Base-by-base conservation (phyloP, 352 stramenopile species). In the Phytophthora kernoviae region DNA sequence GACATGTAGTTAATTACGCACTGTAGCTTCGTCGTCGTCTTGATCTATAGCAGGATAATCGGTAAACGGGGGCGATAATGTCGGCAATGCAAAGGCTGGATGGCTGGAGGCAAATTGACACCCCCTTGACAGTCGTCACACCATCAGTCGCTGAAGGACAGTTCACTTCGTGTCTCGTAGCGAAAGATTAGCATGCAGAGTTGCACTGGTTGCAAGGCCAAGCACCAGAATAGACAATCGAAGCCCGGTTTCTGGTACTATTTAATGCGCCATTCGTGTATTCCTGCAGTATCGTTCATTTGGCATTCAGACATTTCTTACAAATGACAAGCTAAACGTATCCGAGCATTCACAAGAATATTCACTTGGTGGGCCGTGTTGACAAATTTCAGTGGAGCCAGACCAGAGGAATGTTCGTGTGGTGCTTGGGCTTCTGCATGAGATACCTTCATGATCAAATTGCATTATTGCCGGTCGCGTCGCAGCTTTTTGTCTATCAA, bases 1-100 rank as follows among this genome's bases (percentile, higher is more conserved):
- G 85, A 98, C 45, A 98, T 80, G 53, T 99, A 81, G 81, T 99
- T 98, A 36, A 98, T 73, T 30, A 74, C 63, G 62, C 57, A 62
- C 49, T 68, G 53, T 22, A 63, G 37, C 53, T 66, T 63, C 21
- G 43, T 57, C 55, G 58, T 65, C 43, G 30, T 61, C 30, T 52
- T 58, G 48, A 12, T 45, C 42, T 46, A n/a, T 57, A 54, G 49
- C 37, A 54, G 55, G 40, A 17, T 32, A 27, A 61, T 62, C 30
- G 63, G 60, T 51, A 54, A 68, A 64, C 64, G 54, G 33, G n/a
- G 15, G n/a, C n/a, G n/a, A n/a, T n/a, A 27, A 20, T 27, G 43
- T 26, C 46, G 46, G 52, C 18, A 21, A 43, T 43, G 12, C 12
- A 43, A 17, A 21, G 37, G 12, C 12, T 43, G 37, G 37, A 15